These are phyloP conservation scores for Rhizopogon vinicolor DNA, from an alignment of 768 basidiomycete species.

Conservation along the genomic window DNA sequence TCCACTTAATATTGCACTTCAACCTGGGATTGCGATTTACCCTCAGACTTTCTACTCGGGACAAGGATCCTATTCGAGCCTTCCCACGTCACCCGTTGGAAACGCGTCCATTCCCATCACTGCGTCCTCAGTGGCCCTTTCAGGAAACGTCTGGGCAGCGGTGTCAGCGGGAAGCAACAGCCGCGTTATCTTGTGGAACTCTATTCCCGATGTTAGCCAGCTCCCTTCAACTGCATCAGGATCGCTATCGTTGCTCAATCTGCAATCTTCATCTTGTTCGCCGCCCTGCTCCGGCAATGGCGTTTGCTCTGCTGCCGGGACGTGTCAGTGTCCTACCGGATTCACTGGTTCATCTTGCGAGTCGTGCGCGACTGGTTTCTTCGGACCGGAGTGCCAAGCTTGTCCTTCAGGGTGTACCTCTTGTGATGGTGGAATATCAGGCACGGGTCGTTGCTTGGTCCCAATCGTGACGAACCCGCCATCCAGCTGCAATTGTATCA, in stretches of 20 bases:
- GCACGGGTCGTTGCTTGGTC: slow-evolving; percentile 67
- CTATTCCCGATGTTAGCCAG: slow-evolving; percentile 70
- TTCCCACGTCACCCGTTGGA: slow-evolving; percentile 17
- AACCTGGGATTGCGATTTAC: slow-evolving; percentile 67
- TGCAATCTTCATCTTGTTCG: slow-evolving; percentile 73
- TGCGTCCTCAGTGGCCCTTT: slow-evolving; percentile 62
- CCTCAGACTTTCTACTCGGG: slow-evolving; percentile 24
- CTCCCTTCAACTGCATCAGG: slow-evolving; percentile 47
- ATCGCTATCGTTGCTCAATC: slow-evolving; percentile 57
- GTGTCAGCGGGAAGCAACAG: slow-evolving; percentile 50
- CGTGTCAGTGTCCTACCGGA: slow-evolving; percentile 67
- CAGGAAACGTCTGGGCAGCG: slow-evolving; percentile 65
- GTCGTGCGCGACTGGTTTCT: slow-evolving; percentile 68
- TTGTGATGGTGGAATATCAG: slow-evolving; percentile 79
- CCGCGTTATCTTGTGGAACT: slow-evolving; percentile 74
- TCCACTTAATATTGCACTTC: slow-evolving; percentile 63
- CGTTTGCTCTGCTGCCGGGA: slow-evolving; percentile 64
- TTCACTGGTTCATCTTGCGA: slow-evolving; percentile 83
- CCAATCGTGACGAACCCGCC: slow-evolving; percentile 46
- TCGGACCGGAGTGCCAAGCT: slow-evolving; percentile 64
- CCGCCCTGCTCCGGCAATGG: slow-evolving; percentile 72
- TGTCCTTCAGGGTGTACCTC: slow-evolving; percentile 65
- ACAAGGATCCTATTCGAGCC: too few relatives aligned
- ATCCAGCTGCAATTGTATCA: slow-evolving; percentile 74
- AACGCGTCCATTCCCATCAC: slow-evolving; percentile 48